These are phyloP conservation scores for Stereum hirsutum DNA, from an alignment of 1,284 basidiomycete species.

Conservation along the genomic window DNA sequence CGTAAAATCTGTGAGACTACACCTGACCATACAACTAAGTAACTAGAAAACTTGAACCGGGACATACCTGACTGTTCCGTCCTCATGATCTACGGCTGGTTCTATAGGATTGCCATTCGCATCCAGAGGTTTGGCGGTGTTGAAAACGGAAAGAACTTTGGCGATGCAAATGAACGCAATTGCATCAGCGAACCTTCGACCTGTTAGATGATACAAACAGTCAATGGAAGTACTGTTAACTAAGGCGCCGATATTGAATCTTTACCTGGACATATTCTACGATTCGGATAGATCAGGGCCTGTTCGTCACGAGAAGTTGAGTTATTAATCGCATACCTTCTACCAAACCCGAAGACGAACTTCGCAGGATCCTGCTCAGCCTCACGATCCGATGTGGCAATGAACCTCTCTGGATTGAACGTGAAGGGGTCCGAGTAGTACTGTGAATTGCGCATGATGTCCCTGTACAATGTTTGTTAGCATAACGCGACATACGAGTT, in stretches of 20 bases:
- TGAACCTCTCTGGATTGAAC: constrained; percentile 8
- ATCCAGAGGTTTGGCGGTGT: constrained; percentile 8
- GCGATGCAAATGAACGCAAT: constrained; percentile 15
- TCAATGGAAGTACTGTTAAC: not conserved
- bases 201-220: not conserved
- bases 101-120: not conserved
- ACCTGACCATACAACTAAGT: not conserved
- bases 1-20: not conserved
- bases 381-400: not conserved
- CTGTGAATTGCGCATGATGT: constrained; percentile 3
- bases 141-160: constrained; percentile 13
- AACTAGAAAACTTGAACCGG: not conserved
- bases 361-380: constrained; percentile 1
- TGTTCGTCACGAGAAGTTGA: not conserved
- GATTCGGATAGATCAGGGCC: not conserved
- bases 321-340: not conserved
- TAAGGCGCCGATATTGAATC: not conserved
- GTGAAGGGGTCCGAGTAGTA: constrained; percentile 1
- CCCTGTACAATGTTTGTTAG: not conserved
- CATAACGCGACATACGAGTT: no score
- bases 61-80: not conserved
- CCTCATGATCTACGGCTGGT: not conserved
- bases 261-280: constrained; percentile 1
- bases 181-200: constrained; percentile 9
- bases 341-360: constrained; percentile 4